A percentile compares a stretch with the other conserved stretches of the same genome.
These are phyloP conservation scores for Myriangium duriaei DNA, from an alignment of 2,329 filamentous ascomycete genomes.

Conservation along the genomic window DNA sequence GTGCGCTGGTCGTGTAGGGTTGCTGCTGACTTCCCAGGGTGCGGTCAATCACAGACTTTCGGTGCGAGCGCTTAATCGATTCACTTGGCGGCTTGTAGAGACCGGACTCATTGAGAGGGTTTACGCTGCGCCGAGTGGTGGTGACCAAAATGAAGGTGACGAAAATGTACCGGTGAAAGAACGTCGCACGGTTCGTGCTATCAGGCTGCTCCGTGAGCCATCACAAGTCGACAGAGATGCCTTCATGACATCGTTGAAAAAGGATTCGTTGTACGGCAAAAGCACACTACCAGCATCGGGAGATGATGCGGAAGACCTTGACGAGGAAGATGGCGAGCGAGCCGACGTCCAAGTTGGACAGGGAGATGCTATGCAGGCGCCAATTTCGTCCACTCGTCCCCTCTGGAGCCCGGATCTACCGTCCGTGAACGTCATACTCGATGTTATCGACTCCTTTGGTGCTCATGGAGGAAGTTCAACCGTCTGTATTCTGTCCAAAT, in stretches of 20 bases:
- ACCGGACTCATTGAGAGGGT: constrained; percentile 25
- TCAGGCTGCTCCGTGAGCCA: constrained; percentile 30
- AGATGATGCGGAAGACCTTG: constrained; percentile 18
- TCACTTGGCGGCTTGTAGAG: constrained; percentile 28
- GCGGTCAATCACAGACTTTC: constrained; percentile 24
- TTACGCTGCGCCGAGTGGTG: too few relatives aligned
- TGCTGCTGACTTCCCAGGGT: constrained; percentile 9
- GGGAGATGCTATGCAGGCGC: too few relatives aligned
- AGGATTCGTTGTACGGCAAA: constrained; percentile 5
- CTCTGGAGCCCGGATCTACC: constrained; percentile 43
- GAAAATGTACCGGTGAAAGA: too few relatives aligned
- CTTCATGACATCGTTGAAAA: constrained; percentile 13
- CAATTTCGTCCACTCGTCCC: too few relatives aligned
- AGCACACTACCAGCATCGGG: constrained; percentile 13
- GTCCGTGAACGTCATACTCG: constrained; percentile 40
- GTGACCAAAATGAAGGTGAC: too few relatives aligned
- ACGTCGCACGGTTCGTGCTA: constrained; percentile 16
- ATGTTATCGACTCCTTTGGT: constrained; percentile 36
- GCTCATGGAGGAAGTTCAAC: constrained; percentile 37
- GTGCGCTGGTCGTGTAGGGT: constrained; percentile 18
- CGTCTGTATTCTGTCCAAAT: too few relatives aligned
- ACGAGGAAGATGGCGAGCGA: constrained; percentile 10
- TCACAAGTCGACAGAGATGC: constrained; percentile 19
- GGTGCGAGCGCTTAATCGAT: constrained; percentile 26
- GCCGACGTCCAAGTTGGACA: too few relatives aligned